These are phyloP conservation scores for Pseudocercospora cruenta DNA, from an alignment of 2,329 filamentous ascomycete genomes.

Conservation along the genomic window DNA sequence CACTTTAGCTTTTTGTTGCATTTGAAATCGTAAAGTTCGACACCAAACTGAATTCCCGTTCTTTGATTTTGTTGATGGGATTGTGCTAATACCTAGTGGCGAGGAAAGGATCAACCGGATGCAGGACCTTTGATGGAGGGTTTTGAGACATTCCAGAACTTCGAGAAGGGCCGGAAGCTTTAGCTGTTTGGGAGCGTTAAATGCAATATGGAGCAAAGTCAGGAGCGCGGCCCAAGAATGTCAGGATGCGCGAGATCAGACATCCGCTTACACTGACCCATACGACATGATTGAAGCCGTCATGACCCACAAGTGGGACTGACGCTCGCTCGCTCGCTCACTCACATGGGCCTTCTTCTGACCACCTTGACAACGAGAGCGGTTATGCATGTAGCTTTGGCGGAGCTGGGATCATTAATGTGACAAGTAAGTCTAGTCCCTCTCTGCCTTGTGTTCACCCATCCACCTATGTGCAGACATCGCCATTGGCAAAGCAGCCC, in stretches of 20 bases:
- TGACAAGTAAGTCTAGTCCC: not conserved
- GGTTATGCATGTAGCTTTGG: no score
- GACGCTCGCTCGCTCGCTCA: not conserved
- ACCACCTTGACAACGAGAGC: no score
- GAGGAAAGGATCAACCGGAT: not conserved
- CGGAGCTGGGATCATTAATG: no score
- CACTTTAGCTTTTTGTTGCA: slow-evolving; percentile 2
- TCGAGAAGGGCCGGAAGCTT: not conserved
- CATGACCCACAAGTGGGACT: not conserved
- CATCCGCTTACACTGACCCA: no score
- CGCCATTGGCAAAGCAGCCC: fast-evolving
- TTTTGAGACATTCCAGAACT: not conserved
- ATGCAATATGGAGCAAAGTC: no score
- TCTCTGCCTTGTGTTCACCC: not conserved
- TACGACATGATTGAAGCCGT: not conserved
- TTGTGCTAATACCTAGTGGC: not conserved
- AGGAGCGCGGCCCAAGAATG: no score
- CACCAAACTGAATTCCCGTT: no score
- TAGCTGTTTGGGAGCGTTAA: no score
- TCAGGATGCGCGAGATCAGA: no score
- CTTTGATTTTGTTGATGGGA: not conserved
- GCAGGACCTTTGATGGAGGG: not conserved
- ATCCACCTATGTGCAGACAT: not conserved
- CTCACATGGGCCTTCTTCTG: not conserved
- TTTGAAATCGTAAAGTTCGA: slow-evolving; percentile 1